Evolutionary conservation across 148 eudicot species (phyloP), one percentile per base, ranked within the genome.

Genomic region (Tetragonia tetragonoides): DNA sequence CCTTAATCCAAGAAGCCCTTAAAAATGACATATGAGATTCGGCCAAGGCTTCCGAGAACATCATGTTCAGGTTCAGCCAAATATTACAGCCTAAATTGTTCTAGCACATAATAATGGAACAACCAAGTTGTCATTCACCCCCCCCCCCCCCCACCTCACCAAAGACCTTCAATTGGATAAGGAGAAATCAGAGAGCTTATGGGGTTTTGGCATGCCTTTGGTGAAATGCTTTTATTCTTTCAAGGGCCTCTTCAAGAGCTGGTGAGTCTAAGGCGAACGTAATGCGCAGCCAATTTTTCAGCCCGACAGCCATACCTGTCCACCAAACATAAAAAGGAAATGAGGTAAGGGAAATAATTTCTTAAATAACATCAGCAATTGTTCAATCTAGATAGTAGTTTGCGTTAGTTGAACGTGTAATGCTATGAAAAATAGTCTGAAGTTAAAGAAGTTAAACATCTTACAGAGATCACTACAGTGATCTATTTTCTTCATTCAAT

Each of bases 231-330:
- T 85, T 78, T 0, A 89, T n/a, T 76, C 91, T 87, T 23, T 44
- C 81, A 37, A 87, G 81, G 60, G 84, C 89, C 14, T 85, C 86
- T 68, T 79, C 83, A 8, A 89, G 88, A 47, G 51, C 38, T 1
- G 69, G 46, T 12, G 87, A 87, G 34, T 87, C 88, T 4, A 83
- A 44, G 0, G 91, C 83, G 38, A 87, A 89, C 0, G 87, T 85
- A 37, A 89, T 78, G 7, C 88, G 77, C 37, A 89, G 15, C 89
- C 89, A 88, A 71, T 85, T 80, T 72, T 82, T 83, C 81, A 87
- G 39, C 7, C 91, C 88, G 47, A 89, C 83, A 3, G 84, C 81
- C 62, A 21, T 47, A 39, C 91, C 91, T 89, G 61, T 6, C 28
- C 68, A 37, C 7, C 62, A 38, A 40, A 7, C 0, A n/a, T n/a